Base-by-base conservation (phyloP, 495 filamentous ascomycete genomes). In the Entonaema liquescens region DNA sequence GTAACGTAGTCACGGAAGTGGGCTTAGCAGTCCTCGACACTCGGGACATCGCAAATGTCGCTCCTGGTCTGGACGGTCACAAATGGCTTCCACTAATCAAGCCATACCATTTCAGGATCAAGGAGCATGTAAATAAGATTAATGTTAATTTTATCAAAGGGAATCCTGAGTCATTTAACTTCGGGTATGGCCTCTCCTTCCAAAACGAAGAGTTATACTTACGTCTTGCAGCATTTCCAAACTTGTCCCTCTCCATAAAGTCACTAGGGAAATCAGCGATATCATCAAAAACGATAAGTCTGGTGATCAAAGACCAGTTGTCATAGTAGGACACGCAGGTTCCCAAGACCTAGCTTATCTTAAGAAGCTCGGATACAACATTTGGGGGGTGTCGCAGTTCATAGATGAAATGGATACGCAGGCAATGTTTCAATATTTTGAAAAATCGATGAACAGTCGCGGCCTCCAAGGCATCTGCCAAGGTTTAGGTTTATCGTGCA, bases 21-120 rank as follows among this genome's bases (percentile, higher is more conserved):
- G 95, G 95, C 35, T 83, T 99, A 53, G 89, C 93, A 8, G 88
- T 86, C 9, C 87, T 99, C 21, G 95, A 99, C 79, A 93, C 91
- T 3, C 68, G 79, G 9, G 86, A 91, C 23, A 72, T 80, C 8
- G 63, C 79, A 86, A 33, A 68, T 71, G 17, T 88, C 25, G 71
- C 87, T 2, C 92, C 92, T 21, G 91, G 91, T 11, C 68, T 83
- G 11, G 74, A 78, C 35, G 90, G 88, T 3, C 65, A 79, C 49
- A 82, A 88, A 64, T 94, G 94, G 95, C 81, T 85, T 9, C 70
- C 80, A 0, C 75, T 83, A 25, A 90, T 98, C 67, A 80, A 83
- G 40, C 86, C 88, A 15, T 86, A 89, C 28, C 95, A 99, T 76
- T 87, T 97, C 67, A 86, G 91, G 26, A 88, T 97, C 64, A 73